Evolutionary conservation across 371 early-diverging fungal species (phyloP), one percentile per base, ranked within the genome.

Genomic region (Lichtheimia hyalospora): DNA sequence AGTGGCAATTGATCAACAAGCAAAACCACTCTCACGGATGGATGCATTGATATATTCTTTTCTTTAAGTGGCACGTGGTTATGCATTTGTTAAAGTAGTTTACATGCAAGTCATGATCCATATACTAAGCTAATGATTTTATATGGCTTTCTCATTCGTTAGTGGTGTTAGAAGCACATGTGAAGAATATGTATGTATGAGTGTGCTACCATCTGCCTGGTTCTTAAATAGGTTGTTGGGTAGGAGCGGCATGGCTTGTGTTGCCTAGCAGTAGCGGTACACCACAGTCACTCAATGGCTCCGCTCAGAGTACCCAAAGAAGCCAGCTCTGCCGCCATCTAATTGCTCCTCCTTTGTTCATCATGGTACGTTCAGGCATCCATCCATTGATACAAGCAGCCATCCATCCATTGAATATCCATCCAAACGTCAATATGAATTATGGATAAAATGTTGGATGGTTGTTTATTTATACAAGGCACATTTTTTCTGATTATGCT

Each of bases 321-420:
- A 46, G 46, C 46, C 46, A 46, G 21, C 18, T 16, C 10, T 46
- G 46, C 46, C 46, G 18, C 18, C 5, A 46, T 46, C 21, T 7
- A 46, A 46, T 34, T 46, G 46, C 21, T 21, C 46, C 46, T 46
- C 21, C 46, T 46, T 46, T 46, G 46, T 18, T 46, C 46, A 46
- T 46, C 46, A 46, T 46, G 46, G 46, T 46, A 46, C 46, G 46
- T 46, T n/a, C 46, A n/a, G 18, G 18, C 46, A 46, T 46, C 46
- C 46, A 46, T 46, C 46, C 46, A 46, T 46, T 21, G 18, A 46
- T 46, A 34, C 34, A 34, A 34, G 34, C 34, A 34, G 34, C 46
- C 46, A 46, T 46, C 46, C 46, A 46, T 46, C 46, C 46, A 46
- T 46, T 8, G 10, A 46, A 46, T 46, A 46, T n/a, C 46, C 46